Evolutionary conservation across 1,284 basidiomycete genomes (phyloP), one percentile per base, ranked within the genome.

Genomic region (Ustilago hordei): DNA sequence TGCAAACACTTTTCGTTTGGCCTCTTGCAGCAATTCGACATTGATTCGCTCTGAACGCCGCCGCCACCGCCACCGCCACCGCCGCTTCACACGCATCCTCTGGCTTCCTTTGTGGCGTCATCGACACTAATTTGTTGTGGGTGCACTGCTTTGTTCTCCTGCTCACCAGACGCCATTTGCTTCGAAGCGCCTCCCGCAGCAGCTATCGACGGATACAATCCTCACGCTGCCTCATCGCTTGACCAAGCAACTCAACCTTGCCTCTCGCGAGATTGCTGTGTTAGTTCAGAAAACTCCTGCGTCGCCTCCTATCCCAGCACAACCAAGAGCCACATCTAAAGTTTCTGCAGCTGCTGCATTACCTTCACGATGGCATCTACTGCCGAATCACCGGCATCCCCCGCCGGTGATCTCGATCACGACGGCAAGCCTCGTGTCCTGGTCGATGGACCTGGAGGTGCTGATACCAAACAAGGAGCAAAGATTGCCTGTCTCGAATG

Each of bases 401-500:
- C 36, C 0, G 57, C 54, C n/a, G 68, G 47, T 5, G 74, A 76
- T 23, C 32, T 43, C 28, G 74, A 76, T 17, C 56, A 63, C 32
- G 73, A 71, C 47, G 78, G 74, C 15, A 75, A 71, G 68, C 75
- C 80, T 43, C 74, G 79, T n/a, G 74, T 82, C 7, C 45, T 80
- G 15, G 75, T 79, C 23, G 80, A 82, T 52, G 80, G 80, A 13
- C 80, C 80, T 8, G 80, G 80, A 23, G 79, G 80, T 28, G 68
- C 73, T 43, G 80, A 82, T 34, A 78, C 80, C 43, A 82, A 82
- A 52, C 78, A 79, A 45, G 80, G 80, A 34, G 80, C 80, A 36
- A 72, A 78, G 54, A 82, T 82, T 23, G 74, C 74, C 28, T 81
- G 80, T 50, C 75, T 81, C 52, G 80, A 81, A 38, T 81, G 80